Evolutionary conservation across 805 yeast species (phyloP), one percentile per base, ranked within the genome.

Genomic region (Teunomyces kruisii): DNA sequence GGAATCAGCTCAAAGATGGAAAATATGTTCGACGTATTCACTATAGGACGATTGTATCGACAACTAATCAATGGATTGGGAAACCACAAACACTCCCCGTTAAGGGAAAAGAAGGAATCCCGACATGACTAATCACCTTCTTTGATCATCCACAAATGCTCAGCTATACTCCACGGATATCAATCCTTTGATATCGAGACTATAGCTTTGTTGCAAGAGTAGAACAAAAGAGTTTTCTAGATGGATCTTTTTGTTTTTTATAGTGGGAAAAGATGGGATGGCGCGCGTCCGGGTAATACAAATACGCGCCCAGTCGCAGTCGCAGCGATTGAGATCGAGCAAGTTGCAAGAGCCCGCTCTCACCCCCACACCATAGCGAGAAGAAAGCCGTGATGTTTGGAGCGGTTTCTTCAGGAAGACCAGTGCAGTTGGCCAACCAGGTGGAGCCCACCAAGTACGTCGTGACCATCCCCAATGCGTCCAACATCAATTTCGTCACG

Each of bases 401-500:
- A 13, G 83, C 85, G 16, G 80, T 84, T 39, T 83, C 89, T 61
- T 83, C 89, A 4, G 90, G 91, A 24, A 72, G 89, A 49, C 86
- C 87, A 32, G 54, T 72, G 31, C 71, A 68, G 46, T 47, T 72
- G 46, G 86, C 87, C 0, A 73, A 75, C 45, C 95, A 86, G 54
- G 81, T 89, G 5, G 92, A 84, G 31, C 70, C 76, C 7, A 74
- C 78, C 47, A 86, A 87, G 55, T 88, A 80, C 57, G 84, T 85
- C 3, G 74, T 86, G 39, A 74, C 68, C 29, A 79, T 87, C 22
- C 75, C 76, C 42, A 80, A 82, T 53, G 87, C 89, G 0, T 70
- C 84, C 6, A 76, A 75, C 38, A 75, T 86, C 35, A 85, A 90
- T 37, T 96, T 89, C 61, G 74, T 94, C 32, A 86, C 96, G 0